Percentiles rank a stretch among this genome's conserved stretches.
These are phyloP conservation scores for Aspergillus fructus DNA, from an alignment of 2,329 filamentous ascomycete genomes.

Conservation along the genomic window DNA sequence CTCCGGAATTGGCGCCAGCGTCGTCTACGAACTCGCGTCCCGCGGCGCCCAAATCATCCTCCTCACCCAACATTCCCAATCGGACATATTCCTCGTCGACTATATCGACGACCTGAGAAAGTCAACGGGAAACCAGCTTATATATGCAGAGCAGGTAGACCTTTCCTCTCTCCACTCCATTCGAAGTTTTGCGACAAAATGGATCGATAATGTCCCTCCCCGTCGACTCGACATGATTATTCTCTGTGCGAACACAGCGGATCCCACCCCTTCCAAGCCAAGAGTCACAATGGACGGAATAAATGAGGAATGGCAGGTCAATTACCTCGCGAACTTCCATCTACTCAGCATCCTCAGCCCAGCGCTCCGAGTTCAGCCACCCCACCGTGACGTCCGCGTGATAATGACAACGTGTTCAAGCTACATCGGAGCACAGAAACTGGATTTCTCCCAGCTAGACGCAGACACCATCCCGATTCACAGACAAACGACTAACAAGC, in stretches of 20 bases:
- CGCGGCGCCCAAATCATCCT: conserved; percentile 90
- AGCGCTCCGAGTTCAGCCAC: conserved; percentile 83
- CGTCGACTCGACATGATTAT: conserved; percentile 87
- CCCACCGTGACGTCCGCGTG: conserved; percentile 88
- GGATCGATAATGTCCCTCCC: conserved; percentile 93
- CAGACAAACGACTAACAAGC: not conserved
- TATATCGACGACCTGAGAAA: conserved; percentile 85
- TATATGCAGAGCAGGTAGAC: conserved; percentile 95
- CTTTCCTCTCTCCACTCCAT: conserved; percentile 85
- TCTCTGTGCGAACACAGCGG: conserved; percentile 74
- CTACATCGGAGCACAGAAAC: conserved; percentile 71
- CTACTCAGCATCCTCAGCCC: conserved; percentile 87
- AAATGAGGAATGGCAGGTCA: conserved; percentile 89
- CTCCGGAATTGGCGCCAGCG: conserved; percentile 81
- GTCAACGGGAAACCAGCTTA: conserved; percentile 75
- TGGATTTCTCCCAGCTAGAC: conserved; percentile 47
- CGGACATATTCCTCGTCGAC: conserved; percentile 86
- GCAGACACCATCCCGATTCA: not conserved
- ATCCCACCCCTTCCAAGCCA: conserved; percentile 55
- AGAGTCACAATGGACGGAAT: conserved; percentile 72
- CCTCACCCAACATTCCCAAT: conserved; percentile 76
- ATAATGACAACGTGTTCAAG: conserved; percentile 83
- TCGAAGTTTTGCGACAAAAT: conserved; percentile 90
- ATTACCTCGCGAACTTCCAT: conserved; percentile 95
- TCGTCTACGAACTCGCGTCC: conserved; percentile 70